These are phyloP conservation scores for Trypanosoma lewisi DNA, from an alignment of 208 protist genomes.

Conservation along the genomic window DNA sequence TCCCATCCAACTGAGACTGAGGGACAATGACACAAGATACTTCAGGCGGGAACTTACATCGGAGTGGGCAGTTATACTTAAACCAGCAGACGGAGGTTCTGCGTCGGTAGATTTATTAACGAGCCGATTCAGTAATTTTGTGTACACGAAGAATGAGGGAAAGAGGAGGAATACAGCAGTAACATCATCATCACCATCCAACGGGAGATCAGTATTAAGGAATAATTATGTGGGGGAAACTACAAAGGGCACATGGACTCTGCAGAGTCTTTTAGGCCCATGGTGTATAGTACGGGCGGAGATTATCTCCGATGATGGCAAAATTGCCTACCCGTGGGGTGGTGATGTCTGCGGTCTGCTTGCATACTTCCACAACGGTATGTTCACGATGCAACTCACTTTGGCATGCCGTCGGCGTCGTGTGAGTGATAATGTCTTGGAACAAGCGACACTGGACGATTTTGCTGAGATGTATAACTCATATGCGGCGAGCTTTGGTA, in stretches of 20 bases:
- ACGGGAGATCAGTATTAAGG: not conserved
- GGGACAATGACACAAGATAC: conserved; percentile 58
- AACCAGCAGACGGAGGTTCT: conserved; percentile 32
- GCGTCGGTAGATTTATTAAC: conserved; percentile 55
- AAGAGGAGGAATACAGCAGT: not conserved
- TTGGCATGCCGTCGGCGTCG: conserved; percentile 13
- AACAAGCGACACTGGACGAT: conserved; percentile 43
- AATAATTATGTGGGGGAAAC: conserved; percentile 5
- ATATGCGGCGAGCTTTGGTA: conserved; percentile 68
- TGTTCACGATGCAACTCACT: conserved; percentile 71
- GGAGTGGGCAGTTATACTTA: conserved; percentile 73
- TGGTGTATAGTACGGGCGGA: conserved; percentile 69
- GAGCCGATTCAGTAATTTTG: conserved; percentile 71
- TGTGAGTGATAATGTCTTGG: conserved; percentile 26
- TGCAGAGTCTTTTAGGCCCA: conserved; percentile 40
- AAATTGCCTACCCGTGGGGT: conserved; percentile 82
- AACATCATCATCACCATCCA: not conserved
- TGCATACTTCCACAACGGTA: conserved; percentile 42
- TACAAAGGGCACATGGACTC: not conserved
- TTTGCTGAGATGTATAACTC: conserved; percentile 59
- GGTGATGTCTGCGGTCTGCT: conserved; percentile 65
- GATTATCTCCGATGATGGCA: conserved; percentile 54
- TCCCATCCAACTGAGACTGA: conserved; percentile 47
- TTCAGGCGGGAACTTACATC: conserved; percentile 75
- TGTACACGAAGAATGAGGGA: conserved; percentile 18